Base-by-base conservation (phyloP, 2,329 filamentous ascomycete species). In the Aspergillus fijiensis region DNA sequence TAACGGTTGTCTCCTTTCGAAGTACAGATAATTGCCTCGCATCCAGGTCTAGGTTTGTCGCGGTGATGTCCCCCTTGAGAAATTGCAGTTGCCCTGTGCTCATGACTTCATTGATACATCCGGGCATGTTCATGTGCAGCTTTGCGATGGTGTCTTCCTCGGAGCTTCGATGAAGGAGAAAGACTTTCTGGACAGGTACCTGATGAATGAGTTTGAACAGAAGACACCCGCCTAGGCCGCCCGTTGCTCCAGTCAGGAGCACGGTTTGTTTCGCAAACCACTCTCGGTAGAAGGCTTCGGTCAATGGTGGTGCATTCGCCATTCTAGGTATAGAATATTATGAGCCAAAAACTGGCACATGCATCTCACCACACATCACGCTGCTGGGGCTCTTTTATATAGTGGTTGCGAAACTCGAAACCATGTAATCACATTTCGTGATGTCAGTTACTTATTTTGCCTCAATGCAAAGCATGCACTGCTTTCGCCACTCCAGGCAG, bases 131-230 rank as follows among this genome's bases (percentile, higher is more conserved):
- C 6, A 49, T 33, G 29, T 64, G 60, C 60, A 57, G 64, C 56
- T 63, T 58, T 4, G 49, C 42, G 0, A 67, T 58, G 12, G 65
- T 59, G 7, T 48, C 50, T 11, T 59, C 42, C 5, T 60, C 39
- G 1, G 63, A 63, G 2, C 57, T 54, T 2, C 63, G 60, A 5
- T 61, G 60, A 0, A 68, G 47, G 0, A 66, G 58, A 9, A 60
- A 66, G 7, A 65, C 55, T 42, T 63, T 64, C 16, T 55, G 53
- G 0, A 61, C 66, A 16, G 65, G 64, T 14, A 68, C 29, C 19
- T 65, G 63, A 14, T 62, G 31, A 0, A 63, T 51, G 6, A 67
- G 53, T 49, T 68, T 68, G 53, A 65, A 67, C 19, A 67, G 48
- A 2, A 68, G 45, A 33, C 66, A 68, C 1, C 60, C 58, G 0